Conservation (phyloP, 2,329 filamentous ascomycete genomes). For the Fusarium sp. region DNA sequence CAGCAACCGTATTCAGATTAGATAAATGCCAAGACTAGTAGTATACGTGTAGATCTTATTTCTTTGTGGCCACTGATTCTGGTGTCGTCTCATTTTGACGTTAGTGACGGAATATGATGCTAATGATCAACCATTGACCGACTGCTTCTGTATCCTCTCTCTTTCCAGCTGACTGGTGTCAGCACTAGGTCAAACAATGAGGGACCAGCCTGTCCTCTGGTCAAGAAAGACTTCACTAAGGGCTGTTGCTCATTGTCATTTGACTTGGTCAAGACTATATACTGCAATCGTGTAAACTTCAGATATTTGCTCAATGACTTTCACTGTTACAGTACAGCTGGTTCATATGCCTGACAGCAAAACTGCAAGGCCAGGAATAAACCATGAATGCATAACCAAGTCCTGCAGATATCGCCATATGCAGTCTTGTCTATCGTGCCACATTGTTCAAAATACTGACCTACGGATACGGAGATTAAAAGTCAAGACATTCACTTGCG, state of each 20-base stretch:
- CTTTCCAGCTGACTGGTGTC: too few relatives aligned
- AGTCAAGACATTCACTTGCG: slow-evolving; percentile 10
- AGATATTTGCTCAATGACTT: neutral
- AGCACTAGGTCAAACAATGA: too few relatives aligned
- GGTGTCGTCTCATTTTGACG: neutral
- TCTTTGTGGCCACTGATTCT: neutral
- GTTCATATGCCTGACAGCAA: neutral
- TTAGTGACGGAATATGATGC: neutral
- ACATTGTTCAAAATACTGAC: neutral
- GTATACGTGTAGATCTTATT: neutral
- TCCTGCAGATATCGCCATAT: neutral
- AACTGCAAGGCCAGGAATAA: neutral
- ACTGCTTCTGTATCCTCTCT: neutral
- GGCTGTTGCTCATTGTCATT: neutral
- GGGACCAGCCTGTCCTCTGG: neutral
- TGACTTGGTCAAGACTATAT: too few relatives aligned
- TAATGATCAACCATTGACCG: neutral
- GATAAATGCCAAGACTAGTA: neutral
- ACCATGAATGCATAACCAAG: neutral
- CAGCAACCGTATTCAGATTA: neutral
- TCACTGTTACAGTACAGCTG: neutral
- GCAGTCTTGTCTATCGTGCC: neutral
- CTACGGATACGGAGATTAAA: neutral
- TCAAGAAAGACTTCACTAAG: neutral
- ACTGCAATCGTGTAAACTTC: neutral